Base-by-base conservation (phyloP, 345 rosid species). In the Brassica nigra region DNA sequence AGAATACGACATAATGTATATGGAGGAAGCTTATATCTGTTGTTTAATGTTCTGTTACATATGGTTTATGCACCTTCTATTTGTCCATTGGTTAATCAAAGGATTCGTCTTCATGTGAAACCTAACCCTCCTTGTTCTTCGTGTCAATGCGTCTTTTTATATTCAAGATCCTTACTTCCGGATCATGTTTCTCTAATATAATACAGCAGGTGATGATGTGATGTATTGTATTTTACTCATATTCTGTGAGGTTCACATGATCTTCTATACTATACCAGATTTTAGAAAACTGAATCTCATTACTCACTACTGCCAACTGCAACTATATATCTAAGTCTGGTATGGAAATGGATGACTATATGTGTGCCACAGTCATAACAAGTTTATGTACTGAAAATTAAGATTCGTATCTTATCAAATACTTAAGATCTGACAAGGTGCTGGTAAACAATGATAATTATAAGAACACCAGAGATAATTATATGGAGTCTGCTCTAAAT, bases 61-160 rank as follows among this genome's bases (percentile, higher is more conserved):
- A 30, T 66, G 36, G 66, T 39, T 70, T 70, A 65, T 55, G 64
- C 20, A 58, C 6, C 68, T 39, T 79, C 42, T 61, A 63, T 79
- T 74, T 80, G 68, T 74, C 61, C 33, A 23, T 16, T 80, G 75
- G 79, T 80, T 74, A 74, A 29, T 62, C 57, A 37, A 75, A 62
- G 52, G 62, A 52, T 9, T 74, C 76, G 52, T 8, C 61, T 68
- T 80, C 59, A 37, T 80, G 83, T 68, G 47, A 28, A 80, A 74
- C 64, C 78, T 44, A 62, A 80, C 70, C 44, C 8, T 73, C 49
- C 71, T 75, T 63, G 71, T 52, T 74, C 75, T 69, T 75, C 75
- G 76, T 59, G 83, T 74, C 71, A 29, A 74, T 63, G 75, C 3
- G 54, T 79, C n/a, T 49, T 74, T 68, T 68, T 68, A 36, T 74